Evolutionary conservation across 1,139 yeast species (phyloP).

Genomic region (Saccharomyces hybrid): DNA sequence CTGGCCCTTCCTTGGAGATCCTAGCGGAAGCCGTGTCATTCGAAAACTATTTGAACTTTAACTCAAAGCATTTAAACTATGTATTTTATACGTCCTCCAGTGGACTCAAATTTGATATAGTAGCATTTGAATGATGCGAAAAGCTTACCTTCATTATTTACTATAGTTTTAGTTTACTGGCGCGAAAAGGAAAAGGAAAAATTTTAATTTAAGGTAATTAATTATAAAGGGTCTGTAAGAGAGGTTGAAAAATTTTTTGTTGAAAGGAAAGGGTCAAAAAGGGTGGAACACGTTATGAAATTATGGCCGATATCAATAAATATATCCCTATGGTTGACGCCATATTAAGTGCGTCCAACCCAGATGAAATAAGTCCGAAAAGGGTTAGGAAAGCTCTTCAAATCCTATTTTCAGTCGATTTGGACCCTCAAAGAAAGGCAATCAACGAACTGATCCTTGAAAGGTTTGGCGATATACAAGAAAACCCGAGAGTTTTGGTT

Average conservation of each 20-base stretch:
- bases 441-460: conserved; percentile 55
- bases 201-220: not conserved
- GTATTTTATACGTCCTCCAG: not conserved
- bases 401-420: conserved; percentile 53
- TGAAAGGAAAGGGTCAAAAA: not conserved
- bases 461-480: conserved; percentile 46
- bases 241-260: not conserved
- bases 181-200: not conserved
- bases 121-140: not conserved
- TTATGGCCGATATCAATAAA: conserved; percentile 14
- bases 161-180: not conserved
- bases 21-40: conserved; percentile 28
- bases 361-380: conserved; percentile 65
- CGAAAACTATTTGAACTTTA: conserved; percentile 32
- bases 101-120: not conserved
- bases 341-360: conserved; percentile 63
- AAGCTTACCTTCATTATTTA: not conserved
- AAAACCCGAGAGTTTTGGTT: conserved; percentile 21
- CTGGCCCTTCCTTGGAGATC: conserved; percentile 19
- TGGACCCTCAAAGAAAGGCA: conserved; percentile 47
- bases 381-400: conserved; percentile 63
- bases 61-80: not conserved
- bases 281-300: not conserved
- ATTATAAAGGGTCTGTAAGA: not conserved
- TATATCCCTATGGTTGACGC: conserved; percentile 70